phyloP scores from a whole-genome alignment of 495 filamentous ascomycete species.

The Hypoxylon rickii region DNA sequence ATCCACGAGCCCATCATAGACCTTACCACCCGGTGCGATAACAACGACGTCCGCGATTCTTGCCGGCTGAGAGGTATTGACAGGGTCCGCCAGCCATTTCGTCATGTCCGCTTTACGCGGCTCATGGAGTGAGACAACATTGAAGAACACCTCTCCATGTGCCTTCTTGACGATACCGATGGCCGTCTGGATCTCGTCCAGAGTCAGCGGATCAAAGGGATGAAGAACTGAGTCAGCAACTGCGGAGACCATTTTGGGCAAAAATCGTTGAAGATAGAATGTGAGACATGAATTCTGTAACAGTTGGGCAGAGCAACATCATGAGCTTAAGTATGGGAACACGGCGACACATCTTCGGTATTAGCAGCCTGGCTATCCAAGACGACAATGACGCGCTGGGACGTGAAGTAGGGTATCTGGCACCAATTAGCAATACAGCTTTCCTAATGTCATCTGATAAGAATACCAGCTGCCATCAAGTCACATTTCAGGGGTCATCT shows the following conservation, averaged over 20 bases:
- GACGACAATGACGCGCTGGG: slow-evolving; percentile 16
- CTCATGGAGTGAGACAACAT: slow-evolving; percentile 87
- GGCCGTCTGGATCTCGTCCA: slow-evolving; percentile 75
- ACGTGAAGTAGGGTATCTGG: slow-evolving; percentile 22
- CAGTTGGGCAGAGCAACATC: background rate
- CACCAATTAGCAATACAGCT: slow-evolving; percentile 34
- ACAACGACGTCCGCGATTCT: slow-evolving; percentile 84
- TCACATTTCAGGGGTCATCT: slow-evolving; percentile 6
- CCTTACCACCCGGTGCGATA: slow-evolving; percentile 77
- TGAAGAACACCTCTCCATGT: slow-evolving; percentile 77
- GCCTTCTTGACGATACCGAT: slow-evolving; percentile 72
- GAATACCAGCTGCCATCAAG: slow-evolving; percentile 15
- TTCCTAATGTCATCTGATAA: slow-evolving; percentile 29
- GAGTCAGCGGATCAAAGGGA: slow-evolving; percentile 83
- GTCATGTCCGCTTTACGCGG: slow-evolving; percentile 87
- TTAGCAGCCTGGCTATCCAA: background rate
- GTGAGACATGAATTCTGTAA: background rate
- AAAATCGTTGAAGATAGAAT: background rate
- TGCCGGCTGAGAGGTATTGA: slow-evolving; percentile 64
- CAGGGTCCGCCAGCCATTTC: slow-evolving; percentile 72
- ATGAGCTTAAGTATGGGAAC: slow-evolving; percentile 14
- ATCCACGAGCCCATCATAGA: slow-evolving; percentile 87
- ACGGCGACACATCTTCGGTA: slow-evolving; percentile 5
- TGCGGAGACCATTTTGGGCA: slow-evolving; percentile 26
- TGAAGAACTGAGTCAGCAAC: slow-evolving; percentile 49